phyloP scores from a whole-genome alignment of 1,284 basidiomycete genomes.

The Exsudoporus floridanus region DNA sequence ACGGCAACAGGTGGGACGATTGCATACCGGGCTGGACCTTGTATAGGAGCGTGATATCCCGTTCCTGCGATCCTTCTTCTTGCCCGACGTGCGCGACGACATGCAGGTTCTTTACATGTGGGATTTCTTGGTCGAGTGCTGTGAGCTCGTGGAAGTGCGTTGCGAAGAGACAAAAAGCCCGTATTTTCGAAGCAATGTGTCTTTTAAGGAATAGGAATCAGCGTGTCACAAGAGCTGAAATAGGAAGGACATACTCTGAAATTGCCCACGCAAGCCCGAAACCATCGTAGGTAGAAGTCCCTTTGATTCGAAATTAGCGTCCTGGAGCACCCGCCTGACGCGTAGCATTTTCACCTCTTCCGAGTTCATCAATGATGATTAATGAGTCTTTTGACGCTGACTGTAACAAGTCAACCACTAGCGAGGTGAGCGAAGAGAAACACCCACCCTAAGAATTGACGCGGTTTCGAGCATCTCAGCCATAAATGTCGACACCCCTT shows the following conservation, averaged over 20 bases:
- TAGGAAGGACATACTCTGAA: conserved; percentile 71
- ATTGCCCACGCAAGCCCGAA: conserved; percentile 99
- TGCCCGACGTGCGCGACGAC: conserved; percentile 90
- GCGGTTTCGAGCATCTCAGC: conserved; percentile 99
- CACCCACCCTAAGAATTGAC: conserved; percentile 81
- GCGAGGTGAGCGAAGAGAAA: conserved; percentile 15
- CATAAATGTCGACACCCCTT: conserved; percentile 99
- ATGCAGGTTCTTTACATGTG: conserved; percentile 92
- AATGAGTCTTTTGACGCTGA: conserved; percentile 91
- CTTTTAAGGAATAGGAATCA: conserved; percentile 41
- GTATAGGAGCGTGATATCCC: conserved; percentile 92
- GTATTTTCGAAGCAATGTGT: conserved; percentile 90
- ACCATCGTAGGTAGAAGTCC: conserved; percentile 98
- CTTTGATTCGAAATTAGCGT: conserved; percentile 34
- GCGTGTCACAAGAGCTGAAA: too few relatives aligned
- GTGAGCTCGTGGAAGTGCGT: conserved; percentile 99
- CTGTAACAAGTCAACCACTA: conserved; percentile 38
- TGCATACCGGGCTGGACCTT: conserved; percentile 87
- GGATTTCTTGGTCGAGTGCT: conserved; percentile 72
- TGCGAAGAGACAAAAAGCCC: conserved; percentile 93
- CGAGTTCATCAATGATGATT: conserved; percentile 98
- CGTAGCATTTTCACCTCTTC: conserved; percentile 60
- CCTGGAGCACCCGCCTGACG: background rate
- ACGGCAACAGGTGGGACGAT: background rate
- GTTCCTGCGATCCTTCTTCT: conserved; percentile 62